Evolutionary conservation across 495 filamentous ascomycete genomes (phyloP).

Genomic region (Viridothelium virens): DNA sequence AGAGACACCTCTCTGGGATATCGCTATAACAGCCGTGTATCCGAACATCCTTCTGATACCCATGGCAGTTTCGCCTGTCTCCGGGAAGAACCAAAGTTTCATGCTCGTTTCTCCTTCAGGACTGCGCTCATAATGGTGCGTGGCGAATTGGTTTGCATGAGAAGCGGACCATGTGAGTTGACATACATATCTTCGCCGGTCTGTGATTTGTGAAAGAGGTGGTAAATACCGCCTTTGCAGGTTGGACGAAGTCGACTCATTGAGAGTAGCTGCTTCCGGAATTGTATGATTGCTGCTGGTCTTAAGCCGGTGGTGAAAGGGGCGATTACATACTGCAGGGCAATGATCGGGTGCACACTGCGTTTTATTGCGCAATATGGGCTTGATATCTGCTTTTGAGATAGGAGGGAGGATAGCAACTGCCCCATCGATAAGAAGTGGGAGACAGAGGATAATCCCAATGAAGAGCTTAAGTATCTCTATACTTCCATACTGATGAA

Average conservation of each 20-base stretch:
- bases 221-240: not conserved
- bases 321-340: not conserved
- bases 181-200: not conserved
- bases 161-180: not conserved
- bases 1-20: not conserved
- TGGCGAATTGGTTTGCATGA: not conserved
- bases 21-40: not conserved
- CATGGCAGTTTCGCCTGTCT: not conserved
- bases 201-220: not conserved
- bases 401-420: not conserved
- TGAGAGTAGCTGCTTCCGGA: not conserved
- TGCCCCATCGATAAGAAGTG: not conserved
- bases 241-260: not conserved
- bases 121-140: not conserved
- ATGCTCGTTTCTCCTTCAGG: not conserved
- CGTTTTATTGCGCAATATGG: not conserved
- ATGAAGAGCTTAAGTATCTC: not conserved
- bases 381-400: not conserved
- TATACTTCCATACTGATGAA: not conserved
- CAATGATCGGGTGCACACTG: not conserved
- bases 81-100: not conserved
- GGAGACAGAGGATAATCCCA: not conserved
- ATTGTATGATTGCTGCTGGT: not conserved
- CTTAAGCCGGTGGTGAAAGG: not conserved
- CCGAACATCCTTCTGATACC: not conserved